Evolutionary conservation across 1,139 yeast species (phyloP).

Genomic region (Diutina neorugosa): DNA sequence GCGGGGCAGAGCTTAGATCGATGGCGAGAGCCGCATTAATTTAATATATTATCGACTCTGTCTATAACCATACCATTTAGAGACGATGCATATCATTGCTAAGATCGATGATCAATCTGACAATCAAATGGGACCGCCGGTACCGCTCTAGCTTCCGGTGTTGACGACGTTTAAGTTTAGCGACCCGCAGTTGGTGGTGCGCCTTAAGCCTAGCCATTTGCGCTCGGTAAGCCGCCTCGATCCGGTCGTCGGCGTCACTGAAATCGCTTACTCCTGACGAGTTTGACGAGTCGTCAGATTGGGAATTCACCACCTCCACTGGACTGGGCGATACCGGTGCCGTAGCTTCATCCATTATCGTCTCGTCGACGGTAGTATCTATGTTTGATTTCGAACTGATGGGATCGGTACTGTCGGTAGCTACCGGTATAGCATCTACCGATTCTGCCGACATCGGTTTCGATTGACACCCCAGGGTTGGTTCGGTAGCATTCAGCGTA

Average conservation of each 20-base stretch:
- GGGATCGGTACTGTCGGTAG: background rate
- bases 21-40: background rate
- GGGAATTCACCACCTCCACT: background rate
- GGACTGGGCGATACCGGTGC: background rate
- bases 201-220: background rate
- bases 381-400: background rate
- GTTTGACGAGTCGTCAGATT: background rate
- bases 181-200: background rate
- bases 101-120: background rate
- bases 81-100: background rate
- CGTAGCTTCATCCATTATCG: background rate
- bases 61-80: too few relatives aligned
- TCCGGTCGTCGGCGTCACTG: background rate
- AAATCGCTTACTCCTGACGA: background rate
- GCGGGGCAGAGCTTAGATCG: background rate
- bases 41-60: too few relatives aligned
- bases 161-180: background rate
- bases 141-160: background rate
- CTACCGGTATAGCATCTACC: background rate
- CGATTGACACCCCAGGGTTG: too few relatives aligned
- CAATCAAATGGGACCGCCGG: background rate
- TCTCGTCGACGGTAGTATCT: background rate
- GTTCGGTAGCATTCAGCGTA: background rate
- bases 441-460: background rate
- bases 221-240: background rate